Base-by-base conservation (phyloP, 192 early-diverging fungal genomes). In the Podila clonocystis region DNA sequence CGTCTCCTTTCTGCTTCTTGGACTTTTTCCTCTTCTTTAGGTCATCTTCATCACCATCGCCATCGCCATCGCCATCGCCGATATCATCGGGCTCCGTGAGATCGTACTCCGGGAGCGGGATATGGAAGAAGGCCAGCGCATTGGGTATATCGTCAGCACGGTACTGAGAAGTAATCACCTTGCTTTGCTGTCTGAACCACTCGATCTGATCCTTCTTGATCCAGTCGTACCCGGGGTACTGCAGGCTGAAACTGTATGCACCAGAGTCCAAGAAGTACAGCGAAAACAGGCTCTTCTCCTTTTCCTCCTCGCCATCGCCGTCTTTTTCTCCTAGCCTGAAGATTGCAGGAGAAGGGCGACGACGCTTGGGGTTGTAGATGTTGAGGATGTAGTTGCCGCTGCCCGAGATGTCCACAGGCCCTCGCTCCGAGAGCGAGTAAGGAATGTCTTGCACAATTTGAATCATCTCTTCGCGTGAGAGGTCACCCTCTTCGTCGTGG, bases 231-330 rank as follows among this genome's bases (percentile, higher is more conserved):
- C 72, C 79, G 29, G 74, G 73, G 34, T 84, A 70, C 15, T 74
- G 64, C 15, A 74, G 50, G 17, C 66, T 83, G 38, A 80, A 80
- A 1, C 70, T 73, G 62, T 86, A 82, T 2, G 74, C 73, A 57
- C 80, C 82, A 0, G 85, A 84, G 34, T 86, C 85, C 28, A 86
- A 36, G 30, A 86, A 84, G 55, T 86, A 86, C 2, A 86, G 65
- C n/a, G 73, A 73, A 48, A 86, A 86, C 9, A 58, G 70, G 41
- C 71, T 61, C 22, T 61, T 65, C 19, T 68, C 57, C 13, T 29
- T 13, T 55, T 55, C 52, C 52, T 55, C 52, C 20, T 30, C 62
- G 29, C 31, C 28, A 26, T 36, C 8, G 36, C 67, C 30, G 20
- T 68, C 31, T 28, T 24, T 50, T 33, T 61, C 68, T 55, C 41